Conservation (phyloP, 2,329 filamentous ascomycete genomes). For the Trichoderma koningiopsis region DNA sequence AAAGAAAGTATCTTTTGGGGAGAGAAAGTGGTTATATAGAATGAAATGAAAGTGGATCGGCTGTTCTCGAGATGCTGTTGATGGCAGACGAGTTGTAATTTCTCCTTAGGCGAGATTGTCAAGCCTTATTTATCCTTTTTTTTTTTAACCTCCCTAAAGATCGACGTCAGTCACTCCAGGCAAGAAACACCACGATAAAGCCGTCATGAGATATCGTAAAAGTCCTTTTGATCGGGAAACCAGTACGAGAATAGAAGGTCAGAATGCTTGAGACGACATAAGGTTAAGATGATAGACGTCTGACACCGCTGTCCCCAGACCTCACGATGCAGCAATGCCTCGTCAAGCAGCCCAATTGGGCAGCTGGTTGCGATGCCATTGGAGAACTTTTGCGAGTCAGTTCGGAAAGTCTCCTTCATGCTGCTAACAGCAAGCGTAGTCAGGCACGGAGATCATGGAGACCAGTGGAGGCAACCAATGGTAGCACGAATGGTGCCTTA, state of each 20-base stretch:
- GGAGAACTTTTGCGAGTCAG: constrained; percentile 19
- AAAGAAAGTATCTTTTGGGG: neutral
- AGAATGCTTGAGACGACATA: neutral
- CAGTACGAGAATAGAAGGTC: constrained; percentile 11
- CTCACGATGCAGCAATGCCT: neutral
- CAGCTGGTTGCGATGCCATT: neutral
- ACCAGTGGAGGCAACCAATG: constrained; percentile 15
- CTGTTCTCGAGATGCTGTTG: constrained; percentile 2
- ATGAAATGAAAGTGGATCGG: neutral
- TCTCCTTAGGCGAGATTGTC: constrained; percentile 7
- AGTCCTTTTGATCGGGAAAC: neutral
- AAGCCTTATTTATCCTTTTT: neutral
- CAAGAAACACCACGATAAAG: neutral
- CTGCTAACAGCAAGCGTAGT: constrained; percentile 5
- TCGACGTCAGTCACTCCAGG: constrained; percentile 6
- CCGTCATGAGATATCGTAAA: neutral
- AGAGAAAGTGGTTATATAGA: neutral
- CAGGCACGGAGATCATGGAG: constrained; percentile 12
- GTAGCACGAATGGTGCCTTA: neutral
- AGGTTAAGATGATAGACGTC: constrained; percentile 11
- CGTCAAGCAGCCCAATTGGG: constrained; percentile 5
- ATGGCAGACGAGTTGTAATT: neutral
- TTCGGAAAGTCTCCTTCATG: neutral
- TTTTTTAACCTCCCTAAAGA: neutral
- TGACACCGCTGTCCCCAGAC: neutral